These are phyloP conservation scores for Ophiocordyceps sinensis DNA, from an alignment of 2,329 filamentous ascomycete genomes.

Conservation along the genomic window DNA sequence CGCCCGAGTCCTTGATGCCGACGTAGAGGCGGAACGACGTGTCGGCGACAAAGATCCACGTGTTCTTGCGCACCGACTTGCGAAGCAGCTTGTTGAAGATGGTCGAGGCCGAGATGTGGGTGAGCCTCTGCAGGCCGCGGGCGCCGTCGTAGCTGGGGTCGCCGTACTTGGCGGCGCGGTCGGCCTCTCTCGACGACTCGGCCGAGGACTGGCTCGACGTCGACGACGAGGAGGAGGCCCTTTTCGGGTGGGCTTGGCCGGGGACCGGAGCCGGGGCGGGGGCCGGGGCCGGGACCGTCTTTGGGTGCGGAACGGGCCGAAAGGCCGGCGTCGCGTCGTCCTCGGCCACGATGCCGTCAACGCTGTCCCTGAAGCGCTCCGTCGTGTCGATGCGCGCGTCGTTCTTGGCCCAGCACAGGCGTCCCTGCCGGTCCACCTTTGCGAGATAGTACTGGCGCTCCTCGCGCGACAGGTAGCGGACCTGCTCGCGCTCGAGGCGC, in stretches of 20 bases:
- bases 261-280: slow-evolving; percentile 3
- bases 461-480: slow-evolving; percentile 71
- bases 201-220: slow-evolving; percentile 13
- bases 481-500: slow-evolving; percentile 60
- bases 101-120: slow-evolving; percentile 54
- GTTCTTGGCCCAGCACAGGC: slow-evolving; percentile 80
- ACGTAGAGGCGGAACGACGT: slow-evolving; percentile 76
- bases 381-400: slow-evolving; percentile 63
- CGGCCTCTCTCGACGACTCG: slow-evolving; percentile 38
- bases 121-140: slow-evolving; percentile 37
- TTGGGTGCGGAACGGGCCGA: slow-evolving; percentile 10
- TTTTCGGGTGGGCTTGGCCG: neutral
- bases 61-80: slow-evolving; percentile 70
- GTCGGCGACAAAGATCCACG: slow-evolving; percentile 89
- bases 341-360: slow-evolving; percentile 54
- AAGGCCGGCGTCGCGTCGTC: slow-evolving; percentile 46
- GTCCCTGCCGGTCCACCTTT: slow-evolving; percentile 56
- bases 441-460: slow-evolving; percentile 74
- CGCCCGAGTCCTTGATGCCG: slow-evolving; percentile 76
- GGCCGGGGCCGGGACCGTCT: no score
- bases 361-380: slow-evolving; percentile 61
- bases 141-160: slow-evolving; percentile 47
- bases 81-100: slow-evolving; percentile 68
- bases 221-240: slow-evolving; percentile 4
- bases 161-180: slow-evolving; percentile 49